Conservation (phyloP, 164 flowering plant genomes). For the Litsea cubeba region DNA sequence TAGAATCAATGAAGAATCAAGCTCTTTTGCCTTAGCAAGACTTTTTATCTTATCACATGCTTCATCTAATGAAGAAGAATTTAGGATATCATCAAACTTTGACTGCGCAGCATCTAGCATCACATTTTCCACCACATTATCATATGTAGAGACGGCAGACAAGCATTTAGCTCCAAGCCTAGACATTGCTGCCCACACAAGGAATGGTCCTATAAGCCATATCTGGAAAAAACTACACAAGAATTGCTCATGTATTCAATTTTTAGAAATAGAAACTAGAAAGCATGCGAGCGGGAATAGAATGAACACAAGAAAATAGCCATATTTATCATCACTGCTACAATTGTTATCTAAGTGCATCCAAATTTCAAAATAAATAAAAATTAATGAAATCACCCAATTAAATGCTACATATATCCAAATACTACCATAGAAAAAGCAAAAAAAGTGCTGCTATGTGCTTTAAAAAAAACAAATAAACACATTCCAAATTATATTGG, state of each 20-base stretch:
- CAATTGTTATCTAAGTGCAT: not conserved
- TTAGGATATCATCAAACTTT: slow-evolving; percentile 83
- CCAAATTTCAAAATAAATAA: not conserved
- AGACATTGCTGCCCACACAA: slow-evolving; percentile 53
- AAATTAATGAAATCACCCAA: too few relatives aligned
- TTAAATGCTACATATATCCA: too few relatives aligned
- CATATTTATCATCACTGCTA: not conserved
- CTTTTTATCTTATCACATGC: slow-evolving; percentile 92
- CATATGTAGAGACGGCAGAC: slow-evolving; percentile 80
- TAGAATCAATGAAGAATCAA: slow-evolving; percentile 83
- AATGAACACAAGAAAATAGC: not conserved
- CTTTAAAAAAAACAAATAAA: too few relatives aligned
- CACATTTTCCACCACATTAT: slow-evolving; percentile 60
- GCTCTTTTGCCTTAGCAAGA: slow-evolving; percentile 83
- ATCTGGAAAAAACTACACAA: slow-evolving; percentile 5
- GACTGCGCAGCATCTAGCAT: slow-evolving; percentile 78
- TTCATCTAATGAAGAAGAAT: slow-evolving; percentile 68
- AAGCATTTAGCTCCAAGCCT: slow-evolving; percentile 88
- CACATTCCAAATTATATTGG: too few relatives aligned
- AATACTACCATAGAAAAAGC: too few relatives aligned
- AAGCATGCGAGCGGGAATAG: not conserved
- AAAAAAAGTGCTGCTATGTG: too few relatives aligned
- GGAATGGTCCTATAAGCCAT: slow-evolving; percentile 15
- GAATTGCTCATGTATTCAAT: not conserved
- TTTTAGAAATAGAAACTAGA: not conserved